These are phyloP conservation scores for Agapanthus africanus DNA, from an alignment of 106 monocot genomes.

Conservation along the genomic window DNA sequence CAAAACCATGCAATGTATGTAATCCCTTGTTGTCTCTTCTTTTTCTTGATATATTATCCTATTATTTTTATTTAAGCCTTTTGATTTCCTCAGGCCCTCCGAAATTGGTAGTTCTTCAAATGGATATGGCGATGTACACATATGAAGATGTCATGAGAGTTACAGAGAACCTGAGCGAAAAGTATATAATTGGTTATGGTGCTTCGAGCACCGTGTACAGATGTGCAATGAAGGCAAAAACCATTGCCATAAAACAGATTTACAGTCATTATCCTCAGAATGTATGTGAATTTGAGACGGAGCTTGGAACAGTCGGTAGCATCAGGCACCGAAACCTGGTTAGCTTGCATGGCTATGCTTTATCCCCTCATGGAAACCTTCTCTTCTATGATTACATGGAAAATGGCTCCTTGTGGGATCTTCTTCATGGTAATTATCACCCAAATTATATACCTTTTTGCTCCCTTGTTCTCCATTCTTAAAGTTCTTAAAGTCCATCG, in stretches of 20 bases:
- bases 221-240: conserved; percentile 64
- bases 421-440: conserved; percentile 89
- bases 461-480: too few relatives aligned
- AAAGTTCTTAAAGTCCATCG: too few relatives aligned
- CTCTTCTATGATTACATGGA: conserved; percentile 99
- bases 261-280: conserved; percentile 68
- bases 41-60: neutral
- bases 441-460: too few relatives aligned
- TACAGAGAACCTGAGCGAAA: conserved; percentile 87
- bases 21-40: neutral
- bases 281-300: conserved; percentile 82
- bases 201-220: conserved; percentile 94
- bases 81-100: conserved; percentile 47
- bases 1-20: conserved; percentile 32
- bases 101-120: conserved; percentile 79
- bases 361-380: conserved; percentile 91
- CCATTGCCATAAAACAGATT: conserved; percentile 76
- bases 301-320: conserved; percentile 82
- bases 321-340: conserved; percentile 91
- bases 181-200: conserved; percentile 84
- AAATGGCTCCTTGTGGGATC: conserved; percentile 99
- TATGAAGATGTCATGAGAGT: conserved; percentile 89
- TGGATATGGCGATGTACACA: conserved; percentile 89
- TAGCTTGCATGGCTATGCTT: conserved; percentile 84
- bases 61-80: neutral